Base-by-base conservation (phyloP, 768 basidiomycete species). In the Xanthoconium purpureum region DNA sequence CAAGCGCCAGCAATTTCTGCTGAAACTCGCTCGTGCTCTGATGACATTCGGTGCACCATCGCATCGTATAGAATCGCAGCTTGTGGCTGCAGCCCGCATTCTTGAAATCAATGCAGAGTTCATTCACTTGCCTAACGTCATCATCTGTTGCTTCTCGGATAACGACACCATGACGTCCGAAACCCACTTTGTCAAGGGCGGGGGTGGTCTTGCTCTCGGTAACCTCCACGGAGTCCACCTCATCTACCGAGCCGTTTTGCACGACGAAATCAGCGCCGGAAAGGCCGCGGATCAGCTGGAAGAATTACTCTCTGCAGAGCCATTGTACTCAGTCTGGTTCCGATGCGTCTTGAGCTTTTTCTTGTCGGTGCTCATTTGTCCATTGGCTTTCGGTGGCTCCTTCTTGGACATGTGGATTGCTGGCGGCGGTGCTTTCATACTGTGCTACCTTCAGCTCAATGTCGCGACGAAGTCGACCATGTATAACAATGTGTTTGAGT, bases 401-500 rank as follows among this genome's bases (percentile, higher is more conserved):
- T 87, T 87, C 68, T 64, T 91, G 52, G 94, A 95, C 70, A 89
- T 92, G 85, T 88, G 86, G 81, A 73, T 91, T n/a, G 80, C 89
- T 10, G 91, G 88, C 10, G 61, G 71, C 3, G 82, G 86, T 20
- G 91, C 89, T 0, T 82, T 86, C 44, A 66, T 88, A 47, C 74
- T 94, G 47, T 80, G 81, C 46, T 78, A 82, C 64, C 77, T 94
- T 57, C 90, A 93, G 62, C 81, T 91, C 32, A 78, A 76, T 50
- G 83, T 91, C 15, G 91, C 89, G 15, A 76, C 81, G 40, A 89
- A 87, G 71, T 91, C 86, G 65, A 77, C 85, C 0, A 77, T 94
- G 67, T 94, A 93, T 68, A 89, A 91, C 46, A 94, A 92, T 64
- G 91, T 95, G 50, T 95, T 94, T 61, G 94, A 96, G 94, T 94